Evolutionary conservation across 208 protist genomes (phyloP).

Genomic region (Crithidia brevicula): DNA sequence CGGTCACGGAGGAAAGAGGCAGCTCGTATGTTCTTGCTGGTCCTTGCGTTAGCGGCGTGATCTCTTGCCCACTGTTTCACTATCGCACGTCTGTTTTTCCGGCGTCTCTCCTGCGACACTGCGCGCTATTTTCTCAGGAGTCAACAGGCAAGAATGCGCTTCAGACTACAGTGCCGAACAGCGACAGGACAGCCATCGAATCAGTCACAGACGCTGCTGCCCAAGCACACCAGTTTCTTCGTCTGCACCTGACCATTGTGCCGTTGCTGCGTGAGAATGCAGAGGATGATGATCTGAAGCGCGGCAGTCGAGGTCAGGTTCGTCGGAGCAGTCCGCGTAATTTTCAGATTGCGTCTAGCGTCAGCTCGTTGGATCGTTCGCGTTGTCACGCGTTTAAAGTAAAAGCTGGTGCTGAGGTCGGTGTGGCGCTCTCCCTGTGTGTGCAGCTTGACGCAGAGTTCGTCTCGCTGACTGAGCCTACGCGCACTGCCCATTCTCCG

Average conservation of each 20-base stretch:
- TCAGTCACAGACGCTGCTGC: background rate
- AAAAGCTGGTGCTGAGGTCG: background rate
- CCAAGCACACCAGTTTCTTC: background rate
- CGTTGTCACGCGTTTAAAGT: slow-evolving; percentile 6
- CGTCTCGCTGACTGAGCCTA: background rate
- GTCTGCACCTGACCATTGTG: slow-evolving; percentile 1
- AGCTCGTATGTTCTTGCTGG: background rate
- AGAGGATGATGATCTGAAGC: too few relatives aligned
- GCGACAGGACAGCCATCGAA: background rate
- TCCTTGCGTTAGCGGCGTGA: background rate
- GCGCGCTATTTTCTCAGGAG: too few relatives aligned
- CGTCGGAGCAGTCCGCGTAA: too few relatives aligned
- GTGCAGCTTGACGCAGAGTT: slow-evolving; percentile 12
- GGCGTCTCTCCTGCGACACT: slow-evolving; percentile 13
- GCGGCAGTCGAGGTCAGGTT: too few relatives aligned
- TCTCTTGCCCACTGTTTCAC: slow-evolving; percentile 7
- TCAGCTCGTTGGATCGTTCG: background rate
- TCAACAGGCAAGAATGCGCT: too few relatives aligned
- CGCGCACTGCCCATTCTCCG: background rate
- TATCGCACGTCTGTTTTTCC: slow-evolving; percentile 21
- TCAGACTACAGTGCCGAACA: too few relatives aligned
- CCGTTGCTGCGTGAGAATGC: too few relatives aligned
- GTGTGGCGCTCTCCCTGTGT: slow-evolving; percentile 5
- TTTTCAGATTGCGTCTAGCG: background rate
- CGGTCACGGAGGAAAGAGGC: background rate